Evolutionary conservation across 2,329 filamentous ascomycete genomes (phyloP).

Genomic region (Pyrenophora graminea): DNA sequence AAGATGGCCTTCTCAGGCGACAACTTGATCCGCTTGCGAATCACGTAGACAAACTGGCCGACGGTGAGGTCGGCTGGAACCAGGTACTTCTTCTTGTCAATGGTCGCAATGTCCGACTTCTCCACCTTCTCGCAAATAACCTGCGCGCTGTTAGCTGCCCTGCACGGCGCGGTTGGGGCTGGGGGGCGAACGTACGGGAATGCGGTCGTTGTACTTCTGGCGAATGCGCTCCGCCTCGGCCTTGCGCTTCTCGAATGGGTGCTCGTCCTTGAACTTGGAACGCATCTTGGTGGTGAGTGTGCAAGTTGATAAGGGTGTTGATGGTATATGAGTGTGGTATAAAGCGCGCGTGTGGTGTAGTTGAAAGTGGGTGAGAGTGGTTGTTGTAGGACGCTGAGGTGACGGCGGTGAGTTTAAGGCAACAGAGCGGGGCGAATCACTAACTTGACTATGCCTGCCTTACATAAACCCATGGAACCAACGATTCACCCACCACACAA

Average conservation of each 20-base stretch:
- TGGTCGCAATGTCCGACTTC: slow-evolving; percentile 98
- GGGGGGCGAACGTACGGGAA: slow-evolving; percentile 72
- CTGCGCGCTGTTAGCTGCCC: slow-evolving; percentile 54
- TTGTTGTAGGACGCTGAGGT: slow-evolving; percentile 32
- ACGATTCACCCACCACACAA: slow-evolving; percentile 10
- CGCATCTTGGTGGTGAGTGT: slow-evolving; percentile 65
- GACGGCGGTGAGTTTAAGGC: slow-evolving; percentile 40
- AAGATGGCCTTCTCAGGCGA: slow-evolving; percentile 99
- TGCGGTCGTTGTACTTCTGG: slow-evolving; percentile 98
- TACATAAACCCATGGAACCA: slow-evolving; percentile 11
- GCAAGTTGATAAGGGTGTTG: slow-evolving; percentile 12
- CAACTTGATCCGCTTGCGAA: slow-evolving; percentile 99
- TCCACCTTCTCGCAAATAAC: slow-evolving; percentile 99
- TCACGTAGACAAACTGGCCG: slow-evolving; percentile 99
- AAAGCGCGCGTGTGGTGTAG: slow-evolving; percentile 7
- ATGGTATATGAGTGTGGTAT: slow-evolving; percentile 18
- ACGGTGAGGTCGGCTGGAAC: slow-evolving; percentile 97
- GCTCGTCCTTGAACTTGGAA: slow-evolving; percentile 99
- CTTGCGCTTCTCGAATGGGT: slow-evolving; percentile 99
- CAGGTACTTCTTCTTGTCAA: slow-evolving; percentile 99
- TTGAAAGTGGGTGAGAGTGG: slow-evolving; percentile 22
- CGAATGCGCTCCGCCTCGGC: slow-evolving; percentile 98
- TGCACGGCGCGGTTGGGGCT: slow-evolving; percentile 1
- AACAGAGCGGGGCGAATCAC: slow-evolving; percentile 35
- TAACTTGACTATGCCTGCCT: slow-evolving; percentile 2